Evolutionary conservation across 1,284 basidiomycete species (phyloP).

Genomic region (Ceratobasidium sp.): DNA sequence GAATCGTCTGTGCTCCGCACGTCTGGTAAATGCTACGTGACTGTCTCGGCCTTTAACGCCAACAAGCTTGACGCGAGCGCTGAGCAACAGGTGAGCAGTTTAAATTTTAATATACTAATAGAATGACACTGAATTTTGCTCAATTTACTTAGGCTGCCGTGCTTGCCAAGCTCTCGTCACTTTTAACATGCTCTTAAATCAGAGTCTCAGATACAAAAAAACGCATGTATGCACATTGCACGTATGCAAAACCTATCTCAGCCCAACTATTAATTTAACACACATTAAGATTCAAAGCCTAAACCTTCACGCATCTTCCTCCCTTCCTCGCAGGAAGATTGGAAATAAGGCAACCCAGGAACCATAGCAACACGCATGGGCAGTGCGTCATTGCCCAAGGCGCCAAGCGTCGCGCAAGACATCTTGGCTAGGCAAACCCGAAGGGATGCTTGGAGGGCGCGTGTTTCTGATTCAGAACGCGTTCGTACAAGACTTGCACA

Average conservation of each 20-base stretch:
- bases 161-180: slow-evolving; percentile 34
- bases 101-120: neutral
- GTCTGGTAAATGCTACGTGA: slow-evolving; percentile 36
- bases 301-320: no score
- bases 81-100: slow-evolving; percentile 22
- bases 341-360: neutral
- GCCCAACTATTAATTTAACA: neutral
- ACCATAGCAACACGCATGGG: no score
- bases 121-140: neutral
- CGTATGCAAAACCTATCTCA: neutral
- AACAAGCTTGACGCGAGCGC: slow-evolving; percentile 38
- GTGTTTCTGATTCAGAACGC: neutral
- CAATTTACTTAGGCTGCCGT: slow-evolving; percentile 23
- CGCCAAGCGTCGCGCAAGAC: slow-evolving; percentile 21
- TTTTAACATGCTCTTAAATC: slow-evolving; percentile 23
- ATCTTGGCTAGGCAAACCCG: neutral
- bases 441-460: slow-evolving; percentile 5
- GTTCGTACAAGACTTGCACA: neutral
- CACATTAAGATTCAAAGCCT: no score
- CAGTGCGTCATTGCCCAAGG: slow-evolving; percentile 24
- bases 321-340: neutral
- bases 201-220: neutral
- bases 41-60: slow-evolving; percentile 29
- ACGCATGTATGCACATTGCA: neutral
- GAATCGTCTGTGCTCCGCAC: neutral